Base-by-base conservation (phyloP, 768 basidiomycete genomes). In the Amanita thiersii region DNA sequence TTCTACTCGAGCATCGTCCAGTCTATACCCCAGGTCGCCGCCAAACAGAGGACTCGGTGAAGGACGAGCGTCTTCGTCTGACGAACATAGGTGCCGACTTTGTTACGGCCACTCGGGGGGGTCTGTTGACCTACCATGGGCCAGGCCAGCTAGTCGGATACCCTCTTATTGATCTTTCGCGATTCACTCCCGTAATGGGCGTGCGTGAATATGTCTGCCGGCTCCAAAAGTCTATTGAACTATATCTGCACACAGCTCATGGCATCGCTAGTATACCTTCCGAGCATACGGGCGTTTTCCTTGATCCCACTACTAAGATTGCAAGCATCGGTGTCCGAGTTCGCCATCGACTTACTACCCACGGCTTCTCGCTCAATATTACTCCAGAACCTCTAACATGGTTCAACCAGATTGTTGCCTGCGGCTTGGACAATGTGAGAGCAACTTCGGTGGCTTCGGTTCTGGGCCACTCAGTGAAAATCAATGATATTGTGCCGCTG, bases 141-240 rank as follows among this genome's bases (percentile, higher is more conserved):
- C 93, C 96, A 1, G 96, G 96, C 4, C 96, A 99, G 62, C 70
- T 99, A 52, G 86, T 97, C 11, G 96, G 92, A 20, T 99, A 99
- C 57, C 90, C 92, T 2, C 69, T 98, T 39, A 69, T 97, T 38
- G 94, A 98, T 64, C 73, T 98, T 14, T 77, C 77, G n/a, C 79
- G 81, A 24, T 78, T 83, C 51, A 65, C 74, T 33, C 88, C 92
- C 5, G 65, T 81, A 39, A 68, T 77, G 56, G 70, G 79, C 43
- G 77, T 81, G 19, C 78, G 84, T 36, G 79, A 82, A 48, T 98
- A 96, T 58, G 83, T 98, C 30, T 87, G 85, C 59, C 74, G 72
- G 33, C 69, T 97, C 59, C 87, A 97, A 56, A 72, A 69, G 39
- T 66, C 77, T 45, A 65, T 98, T 24, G 70, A 83, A 52, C 51